phyloP scores from a whole-genome alignment of 202 grass and related monocot genomes.

The Zoysia matrella region DNA sequence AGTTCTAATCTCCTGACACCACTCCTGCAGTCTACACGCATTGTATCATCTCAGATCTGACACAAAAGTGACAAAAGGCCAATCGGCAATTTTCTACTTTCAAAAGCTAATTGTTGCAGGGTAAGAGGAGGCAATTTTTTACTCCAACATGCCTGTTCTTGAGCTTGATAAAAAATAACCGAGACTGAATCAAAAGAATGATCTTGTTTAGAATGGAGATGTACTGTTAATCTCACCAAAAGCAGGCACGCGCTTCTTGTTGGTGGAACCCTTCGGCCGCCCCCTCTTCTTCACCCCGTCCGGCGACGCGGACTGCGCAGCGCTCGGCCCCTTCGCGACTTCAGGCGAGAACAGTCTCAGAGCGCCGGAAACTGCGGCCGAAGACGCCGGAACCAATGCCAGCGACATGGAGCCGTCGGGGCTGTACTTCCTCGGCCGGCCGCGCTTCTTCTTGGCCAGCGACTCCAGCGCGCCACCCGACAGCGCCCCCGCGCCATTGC shows the following conservation, averaged over 20 bases:
- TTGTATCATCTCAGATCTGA: constrained; percentile 46
- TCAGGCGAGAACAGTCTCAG: constrained; percentile 39
- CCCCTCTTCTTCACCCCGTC: constrained; percentile 68
- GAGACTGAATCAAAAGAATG: constrained; percentile 19
- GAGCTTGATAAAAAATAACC: constrained; percentile 31
- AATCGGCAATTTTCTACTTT: constrained; percentile 9
- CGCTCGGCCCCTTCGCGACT: constrained; percentile 26
- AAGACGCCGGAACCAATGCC: constrained; percentile 61
- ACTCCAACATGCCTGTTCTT: background rate
- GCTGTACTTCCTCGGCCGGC: constrained; percentile 64
- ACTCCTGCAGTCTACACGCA: constrained; percentile 23
- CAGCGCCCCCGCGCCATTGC: constrained; percentile 20
- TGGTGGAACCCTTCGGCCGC: constrained; percentile 82
- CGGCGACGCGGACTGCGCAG: constrained; percentile 48
- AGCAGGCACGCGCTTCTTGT: constrained; percentile 71
- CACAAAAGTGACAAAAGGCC: constrained; percentile 1
- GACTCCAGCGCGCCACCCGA: constrained; percentile 41
- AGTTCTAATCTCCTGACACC: constrained; percentile 33
- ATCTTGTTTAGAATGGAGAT: background rate
- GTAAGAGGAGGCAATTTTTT: background rate
- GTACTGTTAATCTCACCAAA: constrained; percentile 49
- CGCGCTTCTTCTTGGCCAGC: constrained; percentile 60
- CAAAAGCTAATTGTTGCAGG: background rate
- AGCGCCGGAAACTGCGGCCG: constrained; percentile 24
- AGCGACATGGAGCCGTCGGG: constrained; percentile 66